phyloP scores from a whole-genome alignment of 441 rosid genomes.

The Sinapis alba region DNA sequence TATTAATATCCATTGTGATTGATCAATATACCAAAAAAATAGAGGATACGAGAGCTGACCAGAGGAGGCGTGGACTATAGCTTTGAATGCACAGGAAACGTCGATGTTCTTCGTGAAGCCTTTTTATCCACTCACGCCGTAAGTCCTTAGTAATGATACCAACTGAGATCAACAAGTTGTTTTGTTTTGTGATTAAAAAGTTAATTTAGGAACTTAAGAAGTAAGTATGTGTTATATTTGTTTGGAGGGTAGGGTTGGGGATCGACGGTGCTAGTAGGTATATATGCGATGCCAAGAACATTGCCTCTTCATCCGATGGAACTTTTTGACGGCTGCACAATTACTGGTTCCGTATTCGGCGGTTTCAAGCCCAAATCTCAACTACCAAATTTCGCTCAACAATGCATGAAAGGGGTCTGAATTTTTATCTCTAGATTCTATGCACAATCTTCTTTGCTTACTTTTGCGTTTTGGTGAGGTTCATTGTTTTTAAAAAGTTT shows the following conservation, averaged over 20 bases:
- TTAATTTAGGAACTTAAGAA: background rate
- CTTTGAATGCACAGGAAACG: slow-evolving; percentile 54
- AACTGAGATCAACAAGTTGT: background rate
- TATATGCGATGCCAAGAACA: slow-evolving; percentile 33
- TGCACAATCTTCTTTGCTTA: background rate
- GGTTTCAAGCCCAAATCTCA: slow-evolving; percentile 40
- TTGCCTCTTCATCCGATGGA: slow-evolving; percentile 43
- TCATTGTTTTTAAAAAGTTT: background rate
- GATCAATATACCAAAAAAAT: background rate
- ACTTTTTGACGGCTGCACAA: slow-evolving; percentile 34
- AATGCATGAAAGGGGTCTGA: slow-evolving; percentile 38
- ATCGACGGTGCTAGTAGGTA: slow-evolving; percentile 34
- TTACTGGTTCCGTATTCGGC: slow-evolving; percentile 32
- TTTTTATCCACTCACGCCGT: slow-evolving; percentile 34
- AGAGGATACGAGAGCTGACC: slow-evolving; percentile 50
- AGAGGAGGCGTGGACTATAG: slow-evolving; percentile 57
- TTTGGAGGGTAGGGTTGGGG: slow-evolving; percentile 34
- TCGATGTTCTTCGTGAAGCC: slow-evolving; percentile 44
- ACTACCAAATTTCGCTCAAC: slow-evolving; percentile 31
- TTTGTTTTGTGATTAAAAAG: background rate
- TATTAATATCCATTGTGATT: background rate
- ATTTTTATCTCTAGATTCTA: background rate
- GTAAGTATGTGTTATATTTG: background rate
- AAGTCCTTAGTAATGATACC: background rate
- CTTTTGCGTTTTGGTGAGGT: background rate